Evolutionary conservation across 495 filamentous ascomycete species (phyloP).

Genomic region (Neurospora discreta): DNA sequence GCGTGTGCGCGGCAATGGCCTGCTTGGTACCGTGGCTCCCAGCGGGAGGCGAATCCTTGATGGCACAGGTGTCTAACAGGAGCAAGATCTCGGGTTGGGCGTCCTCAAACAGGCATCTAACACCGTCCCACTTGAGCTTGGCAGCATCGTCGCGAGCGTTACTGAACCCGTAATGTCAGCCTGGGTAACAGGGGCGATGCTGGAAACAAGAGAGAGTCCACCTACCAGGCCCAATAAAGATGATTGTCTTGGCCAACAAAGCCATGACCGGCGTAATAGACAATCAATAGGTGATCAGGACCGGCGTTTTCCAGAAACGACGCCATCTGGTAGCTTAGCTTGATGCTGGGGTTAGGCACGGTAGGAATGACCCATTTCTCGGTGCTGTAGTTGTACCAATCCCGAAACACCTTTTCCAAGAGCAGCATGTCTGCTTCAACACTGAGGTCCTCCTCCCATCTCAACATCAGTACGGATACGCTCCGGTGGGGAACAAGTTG

Average conservation of each 20-base stretch:
- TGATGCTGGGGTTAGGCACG: constrained; percentile 38
- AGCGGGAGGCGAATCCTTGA: constrained; percentile 29
- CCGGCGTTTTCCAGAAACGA: constrained; percentile 39
- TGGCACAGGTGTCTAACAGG: constrained; percentile 35
- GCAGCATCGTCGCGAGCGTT: constrained; percentile 30
- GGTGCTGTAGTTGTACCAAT: constrained; percentile 43
- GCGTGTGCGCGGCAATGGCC: constrained; percentile 41
- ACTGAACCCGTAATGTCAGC: constrained; percentile 18
- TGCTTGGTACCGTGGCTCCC: constrained; percentile 41
- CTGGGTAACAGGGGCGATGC: neutral
- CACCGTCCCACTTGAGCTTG: constrained; percentile 37
- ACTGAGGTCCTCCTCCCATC: constrained; percentile 44
- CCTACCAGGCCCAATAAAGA: constrained; percentile 47
- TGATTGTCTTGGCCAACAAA: constrained; percentile 39
- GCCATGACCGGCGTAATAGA: constrained; percentile 46
- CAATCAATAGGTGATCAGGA: constrained; percentile 43
- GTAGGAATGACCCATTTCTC: constrained; percentile 42
- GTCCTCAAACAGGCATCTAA: constrained; percentile 40
- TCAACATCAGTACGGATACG: constrained; percentile 41
- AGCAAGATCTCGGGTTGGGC: constrained; percentile 38
- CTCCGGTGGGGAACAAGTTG: constrained; percentile 28
- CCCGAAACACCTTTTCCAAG: constrained; percentile 39
- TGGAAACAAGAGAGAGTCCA: constrained; percentile 2
- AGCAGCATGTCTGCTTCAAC: constrained; percentile 36
- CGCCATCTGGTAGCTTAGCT: constrained; percentile 40